Base-by-base conservation (phyloP, 176 grass and related monocot species). In the Ampelocalamus luodianensis region DNA sequence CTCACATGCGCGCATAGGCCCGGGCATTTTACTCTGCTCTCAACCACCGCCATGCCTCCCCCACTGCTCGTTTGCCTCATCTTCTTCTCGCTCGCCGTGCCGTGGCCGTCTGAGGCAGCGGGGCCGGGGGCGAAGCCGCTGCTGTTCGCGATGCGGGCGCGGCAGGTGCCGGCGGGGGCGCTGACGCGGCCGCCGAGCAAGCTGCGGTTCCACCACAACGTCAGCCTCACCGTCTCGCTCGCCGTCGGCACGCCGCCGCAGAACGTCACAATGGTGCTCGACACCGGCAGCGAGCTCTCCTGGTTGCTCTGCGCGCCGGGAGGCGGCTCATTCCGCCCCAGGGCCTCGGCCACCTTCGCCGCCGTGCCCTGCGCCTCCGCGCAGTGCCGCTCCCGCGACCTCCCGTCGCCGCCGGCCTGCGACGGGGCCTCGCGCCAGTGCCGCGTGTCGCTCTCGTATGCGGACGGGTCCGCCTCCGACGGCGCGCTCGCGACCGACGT, bases 201-300 rank as follows among this genome's bases (percentile, higher is more conserved):
- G 91, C 93, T 98, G 64, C 83, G 89, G 37, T 98, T 98, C 87
- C 96, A 93, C 87, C 96, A 98, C 85, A 98, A 95, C 72, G 87
- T 98, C 53, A 95, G 85, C 83, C 88, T 98, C 38, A 98, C 96
- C 5, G 91, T 98, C 24, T 93, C 93, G 8, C 88, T 98, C 46
- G 80, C 93, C 16, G 91, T 95, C 22, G 96, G 96, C 54, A 95
- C 85, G 37, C 96, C 93, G 68, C 91, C 87, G 20, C 96, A 98
- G 87, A 98, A 95, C 68, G 87, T 94, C 15, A 91, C 93, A 6
- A 82, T 98, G 89, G 93, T 98, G 71, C 91, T 98, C 53, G 96
- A 98, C 85, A 98, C 96, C 8, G 96, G 96, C 37, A 98, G 96
- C 80, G 96, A 98, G 93, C 96, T 98, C 10, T 93, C 96, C 10